Conservation (phyloP, 345 rosid genomes). For the Eucalyptus urophylla region DNA sequence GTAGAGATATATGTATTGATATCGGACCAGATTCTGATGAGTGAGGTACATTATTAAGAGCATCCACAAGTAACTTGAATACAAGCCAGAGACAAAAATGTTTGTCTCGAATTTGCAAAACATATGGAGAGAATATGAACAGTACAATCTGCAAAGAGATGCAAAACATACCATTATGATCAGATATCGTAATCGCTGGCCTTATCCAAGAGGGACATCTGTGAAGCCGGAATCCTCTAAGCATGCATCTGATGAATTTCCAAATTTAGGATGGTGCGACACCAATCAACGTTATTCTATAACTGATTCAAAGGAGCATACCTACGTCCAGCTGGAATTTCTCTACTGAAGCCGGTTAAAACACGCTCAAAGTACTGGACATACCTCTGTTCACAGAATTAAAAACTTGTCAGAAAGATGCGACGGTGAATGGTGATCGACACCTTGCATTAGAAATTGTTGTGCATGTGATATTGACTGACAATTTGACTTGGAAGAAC, state of each 20-base stretch:
- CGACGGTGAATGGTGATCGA: neutral
- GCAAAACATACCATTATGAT: constrained; percentile 56
- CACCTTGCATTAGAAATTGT: neutral
- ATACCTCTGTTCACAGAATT: constrained; percentile 41
- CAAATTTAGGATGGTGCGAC: neutral
- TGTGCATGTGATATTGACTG: constrained; percentile 6
- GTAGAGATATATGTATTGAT: neutral
- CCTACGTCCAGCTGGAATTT: constrained; percentile 72
- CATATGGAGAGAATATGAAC: neutral
- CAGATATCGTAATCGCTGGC: constrained; percentile 68
- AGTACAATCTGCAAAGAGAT: neutral
- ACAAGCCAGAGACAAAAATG: neutral
- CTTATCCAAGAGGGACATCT: constrained; percentile 93
- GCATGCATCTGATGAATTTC: constrained; percentile 61
- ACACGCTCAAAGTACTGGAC: constrained; percentile 66
- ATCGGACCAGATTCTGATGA: neutral
- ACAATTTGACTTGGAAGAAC: constrained; percentile 97
- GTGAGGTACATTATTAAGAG: neutral
- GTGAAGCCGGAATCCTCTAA: constrained; percentile 84
- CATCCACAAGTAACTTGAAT: neutral
- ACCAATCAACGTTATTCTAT: neutral
- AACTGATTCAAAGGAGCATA: constrained; percentile 4
- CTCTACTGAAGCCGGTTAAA: constrained; percentile 44
- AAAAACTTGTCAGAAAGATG: neutral
- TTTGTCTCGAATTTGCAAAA: neutral